Base-by-base conservation (phyloP, 768 basidiomycete species). In the Trametes maxima region DNA sequence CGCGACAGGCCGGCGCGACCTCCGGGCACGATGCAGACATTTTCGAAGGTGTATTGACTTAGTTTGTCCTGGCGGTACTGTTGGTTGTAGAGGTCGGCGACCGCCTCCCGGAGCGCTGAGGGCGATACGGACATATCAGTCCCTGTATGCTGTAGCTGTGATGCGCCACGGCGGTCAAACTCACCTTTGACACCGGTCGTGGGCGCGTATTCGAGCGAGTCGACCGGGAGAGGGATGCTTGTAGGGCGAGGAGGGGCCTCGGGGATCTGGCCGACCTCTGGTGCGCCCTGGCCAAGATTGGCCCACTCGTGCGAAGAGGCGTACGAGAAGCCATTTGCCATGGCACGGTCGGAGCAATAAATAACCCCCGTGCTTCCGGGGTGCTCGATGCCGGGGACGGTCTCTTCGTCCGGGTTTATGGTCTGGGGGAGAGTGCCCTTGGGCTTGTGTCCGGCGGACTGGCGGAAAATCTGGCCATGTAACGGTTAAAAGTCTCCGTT, bases 21-120 rank as follows among this genome's bases (percentile, higher is more conserved):
- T 45, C 95, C 95, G 13, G 95, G 95, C 0, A 97, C 95, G 67
- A 98, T 96, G 69, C 92, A 94, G 13, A 93, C 89, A 69, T 98
- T 98, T 75, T 95, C 94, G 65, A 80, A 90, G 1, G 93, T 95
- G 72, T 97, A 98, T 66, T 95, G 82, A 65, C 90, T 93, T 8
- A 73, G 60, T 75, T 90, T 95, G 48, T 85, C 91, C 66, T 89
- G 75, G 36, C 95, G 85, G 72, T 96, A 96, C 2, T 89, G 90
- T 51, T 82, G 77, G 71, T 98, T 98, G 79, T 98, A 98, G 52
- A 95, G 73, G 62, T 90, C 77, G 12, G 95, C 95, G 33, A 98
- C 95, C 2, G 94, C 93, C 71, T 94, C 88, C 28, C 95, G 84
- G 21, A 98, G 85, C 14, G 78, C 90, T 91, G 67, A 36, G 42